Conservation (phyloP, 139 green algal species). For the Chlamydomonas incerta region DNA sequence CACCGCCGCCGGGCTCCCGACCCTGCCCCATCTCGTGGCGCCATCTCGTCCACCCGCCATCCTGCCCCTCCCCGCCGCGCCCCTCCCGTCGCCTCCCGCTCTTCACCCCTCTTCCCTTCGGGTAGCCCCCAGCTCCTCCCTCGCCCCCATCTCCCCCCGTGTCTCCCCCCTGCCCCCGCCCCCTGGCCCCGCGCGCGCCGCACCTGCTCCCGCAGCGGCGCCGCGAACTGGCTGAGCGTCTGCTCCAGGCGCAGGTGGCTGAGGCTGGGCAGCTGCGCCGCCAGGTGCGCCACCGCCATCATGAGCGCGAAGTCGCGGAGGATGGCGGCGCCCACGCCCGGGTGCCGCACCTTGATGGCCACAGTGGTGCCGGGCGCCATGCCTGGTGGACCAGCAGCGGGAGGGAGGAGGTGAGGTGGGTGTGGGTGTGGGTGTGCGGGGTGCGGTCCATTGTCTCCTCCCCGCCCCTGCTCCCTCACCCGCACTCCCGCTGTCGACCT, state of each 20-base stretch:
- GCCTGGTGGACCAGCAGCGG: conserved; percentile 25
- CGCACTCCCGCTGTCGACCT: no score
- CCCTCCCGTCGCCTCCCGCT: no score
- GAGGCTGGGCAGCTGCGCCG: conserved; percentile 66
- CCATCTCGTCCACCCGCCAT: no score
- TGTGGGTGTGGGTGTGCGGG: neutral
- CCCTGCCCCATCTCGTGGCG: no score
- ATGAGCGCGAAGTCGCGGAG: conserved; percentile 96
- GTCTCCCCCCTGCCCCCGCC: neutral
- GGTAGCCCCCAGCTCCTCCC: no score
- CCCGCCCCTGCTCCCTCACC: no score
- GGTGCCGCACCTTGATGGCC: conserved; percentile 94
- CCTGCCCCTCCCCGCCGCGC: no score
- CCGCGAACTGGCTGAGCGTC: conserved; percentile 94
- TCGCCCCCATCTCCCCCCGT: neutral
- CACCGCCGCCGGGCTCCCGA: no score
- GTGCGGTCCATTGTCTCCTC: no score
- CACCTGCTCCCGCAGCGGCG: conserved; percentile 95
- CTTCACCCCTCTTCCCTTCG: no score
- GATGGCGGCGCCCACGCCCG: conserved; percentile 88
- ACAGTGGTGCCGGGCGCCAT: conserved; percentile 73
- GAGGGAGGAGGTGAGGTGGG: neutral
- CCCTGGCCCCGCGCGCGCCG: neutral
- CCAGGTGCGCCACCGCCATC: conserved; percentile 78
- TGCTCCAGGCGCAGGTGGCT: conserved; percentile 86